A percentile compares a stretch with the other conserved stretches of the same genome.
Evolutionary conservation across 306 rosid genomes (phyloP).

Genomic region (Nissolia schottii): DNA sequence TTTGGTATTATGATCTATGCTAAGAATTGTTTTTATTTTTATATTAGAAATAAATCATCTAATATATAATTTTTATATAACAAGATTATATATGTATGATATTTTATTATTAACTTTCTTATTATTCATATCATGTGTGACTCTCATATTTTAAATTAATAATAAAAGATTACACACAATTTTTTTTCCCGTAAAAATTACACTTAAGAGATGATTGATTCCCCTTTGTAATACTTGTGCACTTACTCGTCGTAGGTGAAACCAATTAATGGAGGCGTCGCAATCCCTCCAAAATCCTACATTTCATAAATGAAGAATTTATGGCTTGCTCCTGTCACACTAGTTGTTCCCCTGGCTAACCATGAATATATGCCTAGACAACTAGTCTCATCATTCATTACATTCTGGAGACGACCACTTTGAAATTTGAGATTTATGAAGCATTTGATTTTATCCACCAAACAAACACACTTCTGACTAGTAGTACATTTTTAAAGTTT

Average conservation of each 20-base stretch:
- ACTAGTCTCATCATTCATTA: background rate
- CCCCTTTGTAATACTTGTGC: background rate
- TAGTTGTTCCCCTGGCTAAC: background rate
- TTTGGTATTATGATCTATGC: no score
- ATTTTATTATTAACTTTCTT: no score
- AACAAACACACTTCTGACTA: background rate
- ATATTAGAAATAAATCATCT: no score
- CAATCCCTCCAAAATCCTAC: constrained; percentile 9
- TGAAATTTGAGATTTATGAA: no score
- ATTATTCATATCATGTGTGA: no score
- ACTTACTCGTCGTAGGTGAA: constrained; percentile 14
- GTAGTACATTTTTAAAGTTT: background rate
- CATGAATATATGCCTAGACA: background rate
- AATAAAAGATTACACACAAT: no score
- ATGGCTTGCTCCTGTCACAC: background rate
- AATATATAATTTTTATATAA: no score
- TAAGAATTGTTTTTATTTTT: no score
- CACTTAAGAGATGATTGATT: no score
- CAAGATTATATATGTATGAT: no score
- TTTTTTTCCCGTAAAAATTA: no score
- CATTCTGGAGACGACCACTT: background rate
- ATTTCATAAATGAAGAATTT: constrained; percentile 22
- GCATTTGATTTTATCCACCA: background rate
- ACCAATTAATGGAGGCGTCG: constrained; percentile 1
- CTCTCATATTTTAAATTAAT: no score